These are phyloP conservation scores for Polysphondylium violaceum DNA, from an alignment of 78 protist species.

Conservation along the genomic window DNA sequence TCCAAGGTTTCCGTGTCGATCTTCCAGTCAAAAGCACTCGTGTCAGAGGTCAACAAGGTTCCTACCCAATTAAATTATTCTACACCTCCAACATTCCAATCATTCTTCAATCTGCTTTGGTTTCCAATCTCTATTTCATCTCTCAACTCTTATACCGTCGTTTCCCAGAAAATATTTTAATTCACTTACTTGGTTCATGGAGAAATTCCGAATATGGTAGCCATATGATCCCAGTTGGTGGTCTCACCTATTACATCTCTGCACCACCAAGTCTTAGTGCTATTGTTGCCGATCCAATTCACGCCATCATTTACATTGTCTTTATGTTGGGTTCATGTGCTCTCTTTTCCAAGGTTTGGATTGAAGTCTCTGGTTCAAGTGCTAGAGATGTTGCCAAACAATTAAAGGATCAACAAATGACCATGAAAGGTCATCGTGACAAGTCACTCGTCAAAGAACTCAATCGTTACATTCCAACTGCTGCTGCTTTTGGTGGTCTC, in stretches of 20 bases:
- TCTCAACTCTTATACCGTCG: slow-evolving; percentile 97
- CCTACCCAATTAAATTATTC: slow-evolving; percentile 99
- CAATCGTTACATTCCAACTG: slow-evolving; percentile 99
- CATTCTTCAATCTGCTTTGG: slow-evolving; percentile 98
- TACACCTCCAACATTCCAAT: slow-evolving; percentile 99
- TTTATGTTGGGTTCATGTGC: slow-evolving; percentile 98
- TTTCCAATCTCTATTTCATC: slow-evolving; percentile 97
- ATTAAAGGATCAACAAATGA: slow-evolving; percentile 95
- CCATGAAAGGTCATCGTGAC: slow-evolving; percentile 89
- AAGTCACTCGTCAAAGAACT: slow-evolving; percentile 85
- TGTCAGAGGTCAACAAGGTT: slow-evolving; percentile 81
- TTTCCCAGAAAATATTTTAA: slow-evolving; percentile 92
- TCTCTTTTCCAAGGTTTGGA: slow-evolving; percentile 98
- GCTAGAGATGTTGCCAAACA: slow-evolving; percentile 98
- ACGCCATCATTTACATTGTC: slow-evolving; percentile 95
- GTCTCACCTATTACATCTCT: slow-evolving; percentile 98
- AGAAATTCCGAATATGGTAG: slow-evolving; percentile 69
- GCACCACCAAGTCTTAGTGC: slow-evolving; percentile 95
- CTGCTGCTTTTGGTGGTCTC: slow-evolving; percentile 99
- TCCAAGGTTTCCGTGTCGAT: slow-evolving; percentile 99
- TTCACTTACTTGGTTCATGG: slow-evolving; percentile 98
- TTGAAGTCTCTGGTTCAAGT: slow-evolving; percentile 95
- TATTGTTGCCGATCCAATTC: slow-evolving; percentile 96
- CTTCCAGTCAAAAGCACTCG: slow-evolving; percentile 90
- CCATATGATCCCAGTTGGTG: slow-evolving; percentile 94